phyloP scores from a whole-genome alignment of 768 basidiomycete genomes.

The Asterophora lycoperdoides region DNA sequence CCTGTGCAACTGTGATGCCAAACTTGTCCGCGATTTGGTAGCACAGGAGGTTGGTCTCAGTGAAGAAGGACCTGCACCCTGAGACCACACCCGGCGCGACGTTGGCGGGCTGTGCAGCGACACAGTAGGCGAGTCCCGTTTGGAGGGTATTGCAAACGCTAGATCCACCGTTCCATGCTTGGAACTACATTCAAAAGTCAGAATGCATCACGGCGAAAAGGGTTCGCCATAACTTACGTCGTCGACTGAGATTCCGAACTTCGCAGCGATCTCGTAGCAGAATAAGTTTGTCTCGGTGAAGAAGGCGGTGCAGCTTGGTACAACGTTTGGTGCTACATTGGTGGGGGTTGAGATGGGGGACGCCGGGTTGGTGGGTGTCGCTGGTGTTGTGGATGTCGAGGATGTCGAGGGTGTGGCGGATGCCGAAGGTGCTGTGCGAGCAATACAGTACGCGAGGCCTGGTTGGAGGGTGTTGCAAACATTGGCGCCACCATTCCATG shows the following conservation, averaged over 20 bases:
- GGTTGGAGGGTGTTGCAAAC: slow-evolving; percentile 6
- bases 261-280: slow-evolving; percentile 5
- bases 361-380: background rate
- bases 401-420: no score
- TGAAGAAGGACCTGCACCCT: slow-evolving; percentile 9
- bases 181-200: background rate
- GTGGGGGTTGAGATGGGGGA: slow-evolving; percentile 1
- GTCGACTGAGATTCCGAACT: slow-evolving; percentile 7
- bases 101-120: slow-evolving; percentile 4
- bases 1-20: slow-evolving; percentile 5
- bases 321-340: slow-evolving; percentile 2
- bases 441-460: slow-evolving; percentile 6
- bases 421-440: background rate
- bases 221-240: background rate
- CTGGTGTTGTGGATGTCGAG: no score
- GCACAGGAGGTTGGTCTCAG: slow-evolving; percentile 7
- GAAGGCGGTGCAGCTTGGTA: slow-evolving; percentile 7
- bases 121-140: slow-evolving; percentile 5
- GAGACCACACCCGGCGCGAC: slow-evolving; percentile 4
- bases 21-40: slow-evolving; percentile 6
- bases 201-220: background rate
- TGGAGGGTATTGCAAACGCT: slow-evolving; percentile 2
- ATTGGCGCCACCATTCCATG: slow-evolving; percentile 9
- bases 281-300: slow-evolving; percentile 10
- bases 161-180: slow-evolving; percentile 6